Base-by-base conservation (phyloP, 2,329 filamentous ascomycete species). In the Orbilia brochopaga region DNA sequence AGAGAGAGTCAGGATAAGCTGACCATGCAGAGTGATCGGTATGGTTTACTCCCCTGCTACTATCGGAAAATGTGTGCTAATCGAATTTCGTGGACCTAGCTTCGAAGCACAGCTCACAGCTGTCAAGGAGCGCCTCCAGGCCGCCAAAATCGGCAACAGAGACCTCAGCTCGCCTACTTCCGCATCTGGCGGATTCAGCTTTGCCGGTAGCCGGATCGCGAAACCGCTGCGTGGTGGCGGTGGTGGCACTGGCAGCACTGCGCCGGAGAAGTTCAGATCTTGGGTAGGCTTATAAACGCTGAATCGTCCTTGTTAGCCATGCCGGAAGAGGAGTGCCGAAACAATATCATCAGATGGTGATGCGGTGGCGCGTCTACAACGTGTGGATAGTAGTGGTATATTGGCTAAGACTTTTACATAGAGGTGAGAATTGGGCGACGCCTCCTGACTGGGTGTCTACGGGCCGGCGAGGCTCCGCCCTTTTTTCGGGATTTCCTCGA, bases 1-100 rank as follows among this genome's bases (percentile, higher is more conserved):
- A 92, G 96, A 80, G 94, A 99, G 80, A 96, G 91, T 78, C 94
- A 99, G 82, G 94, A 99, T 84, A 99, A 99, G 83, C 86, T 99
- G 79, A 96, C 93, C 32, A 90, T 93, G 73, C 92, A 94, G 44
- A 99, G 97, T 80, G 93, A 97, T 82, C 90, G 95, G 94, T 97
- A 88, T 77, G 88, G 85, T 63, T 37, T 2, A 32, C 48, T 50
- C 69, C 59, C 48, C 42, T 52, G 44, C 55, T 53, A 51, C 48
- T 65, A 51, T 32, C 53, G 42, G 8, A 10, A 53, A 40, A 1
- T n/a, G 15, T 50, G 27, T 19, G 37, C 37, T 54, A 74, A 50
- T 74, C 74, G 75, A 42, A 19, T 44, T 57, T 59, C 30, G n/a
- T 44, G 46, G 48, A 27, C 63, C 75, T 79, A 97, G 94, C 80